Conservation (phyloP, 805 yeast genomes). For the Brettanomyces sp. region DNA sequence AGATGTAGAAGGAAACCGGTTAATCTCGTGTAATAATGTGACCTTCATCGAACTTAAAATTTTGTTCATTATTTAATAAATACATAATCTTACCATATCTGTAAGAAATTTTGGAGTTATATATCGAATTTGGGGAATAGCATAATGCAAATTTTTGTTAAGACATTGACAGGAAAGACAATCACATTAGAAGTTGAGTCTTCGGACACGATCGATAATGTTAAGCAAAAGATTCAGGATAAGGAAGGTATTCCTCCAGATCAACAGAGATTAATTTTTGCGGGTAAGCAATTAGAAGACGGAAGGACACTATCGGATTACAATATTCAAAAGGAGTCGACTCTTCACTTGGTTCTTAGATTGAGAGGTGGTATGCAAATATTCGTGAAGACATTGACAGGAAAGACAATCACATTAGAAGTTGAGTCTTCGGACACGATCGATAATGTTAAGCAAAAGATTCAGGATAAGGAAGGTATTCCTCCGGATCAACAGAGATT, state of each 20-base stretch:
- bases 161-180: conserved; percentile 32
- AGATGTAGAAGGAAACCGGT: too few relatives aligned
- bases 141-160: conserved; percentile 45
- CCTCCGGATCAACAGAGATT: conserved; percentile 98
- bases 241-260: conserved; percentile 38
- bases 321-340: conserved; percentile 39
- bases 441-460: conserved; percentile 93
- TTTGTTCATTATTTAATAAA: too few relatives aligned
- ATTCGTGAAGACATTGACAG: conserved; percentile 47
- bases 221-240: conserved; percentile 40
- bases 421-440: conserved; percentile 97
- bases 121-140: not conserved
- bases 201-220: conserved; percentile 94
- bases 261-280: conserved; percentile 36
- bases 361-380: conserved; percentile 81
- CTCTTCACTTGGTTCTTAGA: conserved; percentile 76
- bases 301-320: conserved; percentile 95
- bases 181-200: conserved; percentile 34
- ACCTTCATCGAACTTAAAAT: too few relatives aligned
- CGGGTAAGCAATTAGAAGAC: conserved; percentile 39
- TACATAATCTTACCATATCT: too few relatives aligned
- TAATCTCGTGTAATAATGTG: too few relatives aligned
- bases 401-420: conserved; percentile 75
- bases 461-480: conserved; percentile 95
- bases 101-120: too few relatives aligned